Evolutionary conservation across 2,329 filamentous ascomycete genomes (phyloP), one percentile per base, ranked within the genome.

Genomic region (Colletotrichum orchidophilum): DNA sequence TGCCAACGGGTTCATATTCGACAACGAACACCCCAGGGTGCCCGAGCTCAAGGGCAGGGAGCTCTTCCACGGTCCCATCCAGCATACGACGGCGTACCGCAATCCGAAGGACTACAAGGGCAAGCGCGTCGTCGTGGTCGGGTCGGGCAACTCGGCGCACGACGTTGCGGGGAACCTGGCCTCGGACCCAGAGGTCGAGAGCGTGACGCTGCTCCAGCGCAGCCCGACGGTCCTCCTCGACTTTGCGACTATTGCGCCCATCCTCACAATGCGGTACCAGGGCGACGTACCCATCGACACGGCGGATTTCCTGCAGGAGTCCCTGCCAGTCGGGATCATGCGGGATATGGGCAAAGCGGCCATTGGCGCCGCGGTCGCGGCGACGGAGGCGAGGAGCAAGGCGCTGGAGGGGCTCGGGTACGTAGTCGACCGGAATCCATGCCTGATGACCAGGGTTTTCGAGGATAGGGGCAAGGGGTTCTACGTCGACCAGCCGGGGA

Each of bases 201-300:
- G 82, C 42, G 86, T 88, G 1, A 87, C 86, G 9, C 85, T 90
- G 81, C 75, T 90, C 3, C 87, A 90, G 77, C 84, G 87, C 15
- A 80, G 81, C 13, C 82, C 82, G 4, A 88, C 86, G 2, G 87
- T 85, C 74, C 84, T 88, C 7, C 79, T 88, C 31, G 83, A 83
- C 2, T 80, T 80, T 18, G 80, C 83, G 33, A 59, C 27, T 3
- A 80, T 81, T 26, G 82, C 81, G 1, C 5, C 50, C 76, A 84
- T 1, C 80, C 83, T 58, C 82, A 86, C 76, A 75, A 81, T 66
- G 77, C 82, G 18, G 78, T 83, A 75, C 39, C 63, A 58, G n/a
- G 59, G 65, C 9, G 83, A 82, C 2, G 82, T 83, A 1, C 80
- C 83, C 3, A 85, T 82, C 5, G 85, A 87, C 72, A 83, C 88